These are phyloP conservation scores for Citropsis articulata DNA, from an alignment of 345 rosid species.

Conservation along the genomic window DNA sequence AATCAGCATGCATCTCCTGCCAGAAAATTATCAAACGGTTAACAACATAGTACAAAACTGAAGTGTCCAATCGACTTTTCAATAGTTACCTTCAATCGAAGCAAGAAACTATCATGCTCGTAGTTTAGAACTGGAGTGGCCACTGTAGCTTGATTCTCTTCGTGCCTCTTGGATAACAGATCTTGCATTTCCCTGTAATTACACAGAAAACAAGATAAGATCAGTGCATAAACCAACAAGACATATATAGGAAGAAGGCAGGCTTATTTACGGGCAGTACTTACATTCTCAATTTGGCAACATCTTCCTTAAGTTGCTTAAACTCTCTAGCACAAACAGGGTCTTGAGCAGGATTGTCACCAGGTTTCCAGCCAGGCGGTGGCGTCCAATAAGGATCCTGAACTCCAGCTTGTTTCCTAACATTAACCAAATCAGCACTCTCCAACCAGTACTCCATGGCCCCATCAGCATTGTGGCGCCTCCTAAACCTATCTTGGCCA, in stretches of 20 bases:
- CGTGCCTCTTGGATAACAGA: conserved; percentile 43
- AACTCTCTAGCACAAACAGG: conserved; percentile 73
- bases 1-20: conserved; percentile 55
- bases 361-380: conserved; percentile 88
- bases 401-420: conserved; percentile 82
- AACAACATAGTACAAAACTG: background rate
- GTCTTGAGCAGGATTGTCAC: conserved; percentile 80
- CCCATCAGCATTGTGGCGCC: conserved; percentile 90
- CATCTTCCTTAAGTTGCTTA: conserved; percentile 48
- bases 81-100: conserved; percentile 50
- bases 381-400: conserved; percentile 96
- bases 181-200: conserved; percentile 41
- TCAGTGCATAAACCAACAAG: background rate
- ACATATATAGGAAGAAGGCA: background rate
- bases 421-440: conserved; percentile 58
- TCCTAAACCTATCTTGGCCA: conserved; percentile 73
- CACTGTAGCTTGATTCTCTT: conserved; percentile 34
- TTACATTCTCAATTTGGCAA: conserved; percentile 49
- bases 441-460: conserved; percentile 99
- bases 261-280: background rate
- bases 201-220: background rate
- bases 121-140: conserved; percentile 44
- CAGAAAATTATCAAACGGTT: background rate
- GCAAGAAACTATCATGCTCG: conserved; percentile 33
- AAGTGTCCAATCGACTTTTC: background rate